Conservation (phyloP, 768 basidiomycete genomes). For the Epithele typhae region DNA sequence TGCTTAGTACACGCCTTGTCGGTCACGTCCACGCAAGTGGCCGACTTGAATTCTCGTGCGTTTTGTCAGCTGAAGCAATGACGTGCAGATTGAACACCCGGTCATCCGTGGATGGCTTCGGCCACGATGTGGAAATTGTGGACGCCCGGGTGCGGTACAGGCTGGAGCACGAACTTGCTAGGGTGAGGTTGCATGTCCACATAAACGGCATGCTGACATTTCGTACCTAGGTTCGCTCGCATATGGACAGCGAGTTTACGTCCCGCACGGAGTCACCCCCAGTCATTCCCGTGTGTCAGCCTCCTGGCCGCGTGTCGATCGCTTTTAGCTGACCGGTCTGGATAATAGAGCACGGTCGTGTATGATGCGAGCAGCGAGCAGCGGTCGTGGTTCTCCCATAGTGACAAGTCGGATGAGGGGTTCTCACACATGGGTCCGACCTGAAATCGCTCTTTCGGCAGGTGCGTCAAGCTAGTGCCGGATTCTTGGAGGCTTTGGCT, state of each 20-base stretch:
- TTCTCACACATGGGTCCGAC: too few relatives aligned
- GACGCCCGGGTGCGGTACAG: conserved; percentile 12
- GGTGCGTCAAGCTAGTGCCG: too few relatives aligned
- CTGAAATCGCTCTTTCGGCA: too few relatives aligned
- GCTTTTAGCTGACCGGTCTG: too few relatives aligned
- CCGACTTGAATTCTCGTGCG: too few relatives aligned
- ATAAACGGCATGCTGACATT: not conserved
- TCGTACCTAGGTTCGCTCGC: not conserved
- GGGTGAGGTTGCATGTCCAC: not conserved
- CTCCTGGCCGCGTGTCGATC: too few relatives aligned
- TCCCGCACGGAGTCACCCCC: conserved; percentile 5
- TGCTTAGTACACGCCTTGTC: conserved; percentile 5
- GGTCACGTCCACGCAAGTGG: conserved; percentile 7
- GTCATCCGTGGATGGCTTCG: not conserved
- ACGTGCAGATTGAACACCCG: conserved; percentile 6
- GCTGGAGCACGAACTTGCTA: conserved; percentile 2
- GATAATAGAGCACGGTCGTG: too few relatives aligned
- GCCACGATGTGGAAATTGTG: conserved; percentile 6
- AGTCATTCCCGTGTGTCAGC: conserved; percentile 4
- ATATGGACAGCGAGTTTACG: not conserved
- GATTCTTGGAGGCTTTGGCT: too few relatives aligned
- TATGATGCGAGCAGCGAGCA: too few relatives aligned
- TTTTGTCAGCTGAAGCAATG: too few relatives aligned
- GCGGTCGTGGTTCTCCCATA: too few relatives aligned
- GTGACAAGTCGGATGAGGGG: too few relatives aligned